A percentile compares a stretch with the other conserved stretches of the same genome.
Conservation (phyloP, 2,329 filamentous ascomycete genomes). For the Alternaria hordeiaustralica region DNA sequence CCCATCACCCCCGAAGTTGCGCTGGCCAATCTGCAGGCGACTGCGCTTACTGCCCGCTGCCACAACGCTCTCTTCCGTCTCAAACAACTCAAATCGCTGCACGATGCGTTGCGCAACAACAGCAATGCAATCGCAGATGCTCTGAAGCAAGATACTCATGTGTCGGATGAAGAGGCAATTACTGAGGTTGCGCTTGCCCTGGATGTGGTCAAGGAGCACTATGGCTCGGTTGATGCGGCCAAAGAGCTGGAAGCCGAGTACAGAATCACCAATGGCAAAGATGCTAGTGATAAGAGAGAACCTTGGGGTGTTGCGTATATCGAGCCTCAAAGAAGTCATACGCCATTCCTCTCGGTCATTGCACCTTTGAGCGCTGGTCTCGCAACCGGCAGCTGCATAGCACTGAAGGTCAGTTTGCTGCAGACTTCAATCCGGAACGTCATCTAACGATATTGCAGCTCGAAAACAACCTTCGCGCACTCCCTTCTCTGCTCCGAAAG, state of each 20-base stretch:
- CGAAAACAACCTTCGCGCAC: conserved; percentile 49
- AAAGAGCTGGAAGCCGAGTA: conserved; percentile 53
- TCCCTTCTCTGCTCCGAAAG: conserved; percentile 47
- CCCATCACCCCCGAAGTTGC: conserved; percentile 27
- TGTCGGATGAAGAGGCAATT: conserved; percentile 48
- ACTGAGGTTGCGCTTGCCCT: conserved; percentile 53
- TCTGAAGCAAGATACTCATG: conserved; percentile 50
- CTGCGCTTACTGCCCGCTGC: conserved; percentile 54
- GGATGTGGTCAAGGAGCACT: conserved; percentile 49
- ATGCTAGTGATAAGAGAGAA: conserved; percentile 44
- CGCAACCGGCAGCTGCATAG: conserved; percentile 59
- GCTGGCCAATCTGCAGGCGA: conserved; percentile 46
- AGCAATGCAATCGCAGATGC: conserved; percentile 48
- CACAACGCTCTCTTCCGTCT: conserved; percentile 56
- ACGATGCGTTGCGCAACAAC: conserved; percentile 48
- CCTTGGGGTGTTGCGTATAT: conserved; percentile 57
- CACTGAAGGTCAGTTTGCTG: conserved; percentile 52
- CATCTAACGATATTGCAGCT: conserved; percentile 33
- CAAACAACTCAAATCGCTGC: conserved; percentile 54
- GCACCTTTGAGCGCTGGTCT: conserved; percentile 54
- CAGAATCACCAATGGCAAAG: conserved; percentile 48
- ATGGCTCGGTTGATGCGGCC: conserved; percentile 49
- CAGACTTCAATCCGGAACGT: not conserved
- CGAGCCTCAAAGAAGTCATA: conserved; percentile 54
- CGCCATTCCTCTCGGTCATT: conserved; percentile 52